Evolutionary conservation across 352 stramenopile genomes (phyloP), one percentile per base, ranked within the genome.

Genomic region (Pythium rishiriense): DNA sequence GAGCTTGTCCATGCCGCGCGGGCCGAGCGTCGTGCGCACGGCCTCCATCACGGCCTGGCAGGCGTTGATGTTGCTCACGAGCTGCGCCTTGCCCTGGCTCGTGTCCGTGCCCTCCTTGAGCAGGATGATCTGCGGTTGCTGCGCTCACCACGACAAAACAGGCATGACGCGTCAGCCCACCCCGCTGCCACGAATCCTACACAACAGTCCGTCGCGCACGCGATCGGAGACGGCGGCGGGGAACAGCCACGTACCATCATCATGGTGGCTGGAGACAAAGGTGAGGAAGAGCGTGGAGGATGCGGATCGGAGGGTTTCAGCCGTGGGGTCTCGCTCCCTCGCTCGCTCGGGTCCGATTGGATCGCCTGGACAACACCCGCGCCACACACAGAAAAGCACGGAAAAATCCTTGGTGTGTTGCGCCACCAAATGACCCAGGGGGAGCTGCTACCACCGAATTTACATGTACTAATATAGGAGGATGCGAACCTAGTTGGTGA

Each of bases 1-100:
- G 71, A 99, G 99, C 77, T 99, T 99, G 83, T 99, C 97, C 97
- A 99, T 99, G 28, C 98, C 98, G 76, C 99, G 99, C n/a, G 98
- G 98, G 17, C 98, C 98, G 12, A 99, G 81, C 33, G 98, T 99
- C 21, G 98, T 99, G 59, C 96, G 89, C 53, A 99, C 91, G 55
- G 96, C 92, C 74, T 99, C 97, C 71, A 97, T 98, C 46, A 99
- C 93, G 25, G 97, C 97, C 75, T 98, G 85, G 61, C 86, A 92
- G 22, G 85, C 83, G 66, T 93, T 92, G 69, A 92, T 92, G 73
- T 93, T 93, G 79, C 87, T 97, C 57, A 98, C 97, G 52, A 98
- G 81, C 79, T 98, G 94, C 37, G 86, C 90, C 67, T 97, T 98
- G 55, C 94, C 98, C 90, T 99, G 97, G 59, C 93, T 99, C 33